These are phyloP conservation scores for Kluyveromyces wickerhamii DNA, from an alignment of 805 yeast species.

Conservation along the genomic window DNA sequence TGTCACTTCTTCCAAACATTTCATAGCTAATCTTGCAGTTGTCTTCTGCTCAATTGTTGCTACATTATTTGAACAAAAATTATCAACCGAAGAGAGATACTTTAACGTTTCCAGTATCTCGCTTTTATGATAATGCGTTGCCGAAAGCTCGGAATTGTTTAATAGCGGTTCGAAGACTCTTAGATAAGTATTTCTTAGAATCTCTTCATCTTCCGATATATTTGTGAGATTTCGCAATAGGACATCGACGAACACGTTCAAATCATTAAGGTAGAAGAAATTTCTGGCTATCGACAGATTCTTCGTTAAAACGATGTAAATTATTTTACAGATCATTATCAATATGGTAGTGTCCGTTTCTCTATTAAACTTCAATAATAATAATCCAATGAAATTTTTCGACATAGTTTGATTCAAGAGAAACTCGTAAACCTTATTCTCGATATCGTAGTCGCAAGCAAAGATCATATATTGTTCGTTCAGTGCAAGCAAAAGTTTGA, in stretches of 20 bases:
- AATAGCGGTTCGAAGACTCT: conserved; percentile 69
- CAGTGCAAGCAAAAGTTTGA: conserved; percentile 62
- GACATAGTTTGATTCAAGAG: conserved; percentile 39
- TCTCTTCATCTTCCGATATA: conserved; percentile 50
- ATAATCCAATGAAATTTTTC: conserved; percentile 54
- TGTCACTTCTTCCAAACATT: conserved; percentile 28
- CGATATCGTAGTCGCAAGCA: conserved; percentile 27
- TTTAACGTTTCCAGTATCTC: conserved; percentile 45
- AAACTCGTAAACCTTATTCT: conserved; percentile 49
- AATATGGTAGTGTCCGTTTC: conserved; percentile 61
- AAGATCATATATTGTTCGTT: conserved; percentile 85
- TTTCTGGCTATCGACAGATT: conserved; percentile 45
- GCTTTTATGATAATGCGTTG: conserved; percentile 48
- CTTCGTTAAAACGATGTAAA: conserved; percentile 66
- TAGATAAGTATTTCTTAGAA: conserved; percentile 59
- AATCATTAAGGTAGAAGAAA: conserved; percentile 72
- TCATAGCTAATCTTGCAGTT: conserved; percentile 36
- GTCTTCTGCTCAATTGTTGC: conserved; percentile 25
- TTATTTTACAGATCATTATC: conserved; percentile 68
- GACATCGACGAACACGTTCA: conserved; percentile 77
- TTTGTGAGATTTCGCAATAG: conserved; percentile 72
- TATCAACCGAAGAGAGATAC: conserved; percentile 33
- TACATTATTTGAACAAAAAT: conserved; percentile 18
- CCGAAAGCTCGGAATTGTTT: conserved; percentile 51
- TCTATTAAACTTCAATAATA: conserved; percentile 71